These are phyloP conservation scores for Aotearoamyces nothofagi DNA, from an alignment of 2,329 filamentous ascomycete genomes.

Conservation along the genomic window DNA sequence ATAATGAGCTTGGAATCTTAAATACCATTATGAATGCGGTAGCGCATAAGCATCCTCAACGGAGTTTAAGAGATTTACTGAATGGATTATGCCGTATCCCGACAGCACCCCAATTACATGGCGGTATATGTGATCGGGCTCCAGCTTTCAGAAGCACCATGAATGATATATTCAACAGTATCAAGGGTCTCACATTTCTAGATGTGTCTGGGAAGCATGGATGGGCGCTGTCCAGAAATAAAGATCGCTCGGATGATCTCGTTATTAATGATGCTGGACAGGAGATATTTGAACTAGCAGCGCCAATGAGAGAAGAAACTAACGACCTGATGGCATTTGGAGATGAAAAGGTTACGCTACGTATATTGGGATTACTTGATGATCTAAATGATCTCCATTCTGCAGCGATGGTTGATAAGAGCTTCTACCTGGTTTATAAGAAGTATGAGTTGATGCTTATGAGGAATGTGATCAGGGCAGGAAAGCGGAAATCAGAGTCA, in stretches of 20 bases:
- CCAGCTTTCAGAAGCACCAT: constrained; percentile 30
- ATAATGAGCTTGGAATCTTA: constrained; percentile 30
- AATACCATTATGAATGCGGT: constrained; percentile 22
- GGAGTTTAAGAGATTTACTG: constrained; percentile 30
- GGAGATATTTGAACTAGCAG: constrained; percentile 8
- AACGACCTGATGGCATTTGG: not conserved
- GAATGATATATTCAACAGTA: constrained; percentile 34
- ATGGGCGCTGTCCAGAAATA: constrained; percentile 27
- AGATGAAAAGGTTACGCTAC: constrained; percentile 19
- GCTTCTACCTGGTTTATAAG: constrained; percentile 30
- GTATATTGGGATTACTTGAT: constrained; percentile 25
- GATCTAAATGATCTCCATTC: constrained; percentile 26
- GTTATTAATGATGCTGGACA: constrained; percentile 1
- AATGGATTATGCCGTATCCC: constrained; percentile 27
- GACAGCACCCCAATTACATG: constrained; percentile 26
- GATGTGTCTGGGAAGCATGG: constrained; percentile 32
- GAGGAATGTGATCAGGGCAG: constrained; percentile 14
- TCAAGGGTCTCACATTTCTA: constrained; percentile 30
- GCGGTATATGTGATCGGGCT: constrained; percentile 32
- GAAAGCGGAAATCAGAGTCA: constrained; percentile 2
- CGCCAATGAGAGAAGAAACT: constrained; percentile 2
- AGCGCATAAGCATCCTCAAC: constrained; percentile 13
- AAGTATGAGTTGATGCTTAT: constrained; percentile 25
- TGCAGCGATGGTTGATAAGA: constrained; percentile 25
- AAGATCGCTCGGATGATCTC: constrained; percentile 5